Conservation (phyloP, 78 protist species). For the Speleostelium caveatum region DNA sequence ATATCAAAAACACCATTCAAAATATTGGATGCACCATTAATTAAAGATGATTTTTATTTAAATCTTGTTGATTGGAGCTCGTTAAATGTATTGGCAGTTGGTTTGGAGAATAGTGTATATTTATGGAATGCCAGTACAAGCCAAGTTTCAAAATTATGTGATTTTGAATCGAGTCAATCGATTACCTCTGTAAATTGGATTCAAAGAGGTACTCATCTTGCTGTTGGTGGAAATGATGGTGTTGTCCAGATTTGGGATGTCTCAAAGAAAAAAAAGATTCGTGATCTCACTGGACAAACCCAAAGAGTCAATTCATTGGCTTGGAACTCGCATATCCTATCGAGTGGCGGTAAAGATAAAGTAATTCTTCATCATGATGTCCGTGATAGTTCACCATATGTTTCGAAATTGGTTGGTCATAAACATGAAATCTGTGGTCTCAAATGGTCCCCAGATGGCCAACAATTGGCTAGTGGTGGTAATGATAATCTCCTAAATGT, state of each 20-base stretch:
- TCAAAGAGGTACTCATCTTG: conserved; percentile 81
- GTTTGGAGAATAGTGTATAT: conserved; percentile 91
- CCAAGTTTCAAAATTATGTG: conserved; percentile 76
- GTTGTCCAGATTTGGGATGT: conserved; percentile 94
- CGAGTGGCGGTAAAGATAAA: conserved; percentile 82
- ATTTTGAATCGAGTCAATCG: conserved; percentile 9
- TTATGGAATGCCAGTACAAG: conserved; percentile 96
- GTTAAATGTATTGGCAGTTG: conserved; percentile 95
- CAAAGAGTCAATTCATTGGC: conserved; percentile 91
- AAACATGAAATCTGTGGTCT: conserved; percentile 98
- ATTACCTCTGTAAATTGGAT: conserved; percentile 63
- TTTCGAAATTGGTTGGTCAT: conserved; percentile 87
- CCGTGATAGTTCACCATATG: conserved; percentile 35
- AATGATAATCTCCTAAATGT: conserved; percentile 97
- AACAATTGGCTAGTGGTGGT: conserved; percentile 98
- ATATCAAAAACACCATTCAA: conserved; percentile 57
- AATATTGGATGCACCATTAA: conserved; percentile 75
- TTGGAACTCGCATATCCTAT: conserved; percentile 92
- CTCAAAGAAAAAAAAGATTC: conserved; percentile 51
- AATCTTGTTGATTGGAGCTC: conserved; percentile 97
- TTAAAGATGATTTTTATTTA: conserved; percentile 96
- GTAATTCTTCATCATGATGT: conserved; percentile 92
- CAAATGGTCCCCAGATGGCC: conserved; percentile 95
- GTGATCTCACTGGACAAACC: conserved; percentile 86
- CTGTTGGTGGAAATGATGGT: conserved; percentile 91